These are phyloP conservation scores for Ampelocalamus luodianensis DNA, from an alignment of 176 grass and related monocot genomes.

Conservation along the genomic window DNA sequence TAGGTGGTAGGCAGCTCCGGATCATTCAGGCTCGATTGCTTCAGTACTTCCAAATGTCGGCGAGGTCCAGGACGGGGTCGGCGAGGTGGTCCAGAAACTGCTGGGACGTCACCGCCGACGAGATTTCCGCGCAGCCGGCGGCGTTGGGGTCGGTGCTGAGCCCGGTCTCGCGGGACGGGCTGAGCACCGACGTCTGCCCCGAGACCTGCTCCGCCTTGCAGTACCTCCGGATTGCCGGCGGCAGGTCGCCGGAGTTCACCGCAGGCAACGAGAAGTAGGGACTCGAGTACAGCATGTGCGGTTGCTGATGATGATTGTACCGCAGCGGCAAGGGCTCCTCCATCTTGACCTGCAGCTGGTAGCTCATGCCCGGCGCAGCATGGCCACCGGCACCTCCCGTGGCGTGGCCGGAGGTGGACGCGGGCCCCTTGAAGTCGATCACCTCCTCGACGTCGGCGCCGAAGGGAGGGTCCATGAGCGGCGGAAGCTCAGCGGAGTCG, in stretches of 20 bases:
- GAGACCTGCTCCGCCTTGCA: constrained; percentile 76
- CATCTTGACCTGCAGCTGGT: constrained; percentile 42
- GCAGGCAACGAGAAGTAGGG: constrained; percentile 51
- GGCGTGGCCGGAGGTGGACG: constrained; percentile 37
- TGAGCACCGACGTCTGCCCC: constrained; percentile 57
- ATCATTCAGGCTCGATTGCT: background rate
- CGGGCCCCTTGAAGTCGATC: constrained; percentile 45
- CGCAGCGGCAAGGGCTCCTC: constrained; percentile 42
- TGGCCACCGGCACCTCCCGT: background rate
- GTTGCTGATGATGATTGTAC: constrained; percentile 32
- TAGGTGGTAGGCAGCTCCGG: background rate
- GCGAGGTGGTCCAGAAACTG: constrained; percentile 48
- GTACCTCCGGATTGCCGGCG: constrained; percentile 67
- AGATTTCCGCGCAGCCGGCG: constrained; percentile 70
- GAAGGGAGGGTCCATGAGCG: constrained; percentile 57
- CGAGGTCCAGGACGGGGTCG: constrained; percentile 51
- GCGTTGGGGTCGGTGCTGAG: constrained; percentile 58
- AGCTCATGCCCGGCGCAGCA: background rate
- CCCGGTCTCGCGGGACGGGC: constrained; percentile 72
- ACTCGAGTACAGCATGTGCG: constrained; percentile 41
- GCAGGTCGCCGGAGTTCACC: constrained; percentile 33
- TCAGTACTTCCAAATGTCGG: constrained; percentile 69
- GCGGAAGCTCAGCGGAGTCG: constrained; percentile 60
- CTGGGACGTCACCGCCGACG: constrained; percentile 61
- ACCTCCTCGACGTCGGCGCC: constrained; percentile 34